These are phyloP conservation scores for Leishmania aethiopica DNA, from an alignment of 208 protist species.

Conservation along the genomic window DNA sequence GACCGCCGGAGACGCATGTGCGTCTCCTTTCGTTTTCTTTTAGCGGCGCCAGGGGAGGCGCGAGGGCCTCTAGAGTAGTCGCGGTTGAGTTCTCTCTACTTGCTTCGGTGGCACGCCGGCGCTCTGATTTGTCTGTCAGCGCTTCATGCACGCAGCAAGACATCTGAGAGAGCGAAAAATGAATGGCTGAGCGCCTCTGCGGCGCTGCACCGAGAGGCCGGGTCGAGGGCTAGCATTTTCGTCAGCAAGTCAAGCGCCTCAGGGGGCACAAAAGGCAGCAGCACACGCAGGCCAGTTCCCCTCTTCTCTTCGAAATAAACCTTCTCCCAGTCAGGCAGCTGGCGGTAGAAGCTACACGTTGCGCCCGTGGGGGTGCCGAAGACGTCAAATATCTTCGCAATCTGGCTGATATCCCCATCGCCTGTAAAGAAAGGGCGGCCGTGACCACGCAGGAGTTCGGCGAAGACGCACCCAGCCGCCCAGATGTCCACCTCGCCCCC, in stretches of 20 bases:
- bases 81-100: neutral
- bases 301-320: slow-evolving; percentile 69
- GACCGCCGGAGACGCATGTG: neutral
- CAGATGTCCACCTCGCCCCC: slow-evolving; percentile 95
- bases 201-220: slow-evolving; percentile 49
- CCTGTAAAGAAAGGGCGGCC: slow-evolving; percentile 94
- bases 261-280: slow-evolving; percentile 72
- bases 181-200: slow-evolving; percentile 58
- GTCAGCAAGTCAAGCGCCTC: slow-evolving; percentile 58
- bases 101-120: neutral
- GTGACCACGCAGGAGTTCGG: slow-evolving; percentile 94
- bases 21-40: neutral
- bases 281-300: slow-evolving; percentile 37
- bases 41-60: too few relatives aligned
- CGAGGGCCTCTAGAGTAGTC: too few relatives aligned
- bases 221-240: slow-evolving; percentile 59
- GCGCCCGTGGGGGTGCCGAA: slow-evolving; percentile 95
- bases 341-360: slow-evolving; percentile 84
- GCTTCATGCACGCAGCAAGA: neutral
- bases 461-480: slow-evolving; percentile 97
- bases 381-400: slow-evolving; percentile 93
- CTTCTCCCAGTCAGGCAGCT: slow-evolving; percentile 95
- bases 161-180: slow-evolving; percentile 40
- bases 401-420: slow-evolving; percentile 80
- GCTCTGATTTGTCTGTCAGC: neutral